Conservation (phyloP, 2,329 filamentous ascomycete species). For the Sarocladiaceae sp. region DNA sequence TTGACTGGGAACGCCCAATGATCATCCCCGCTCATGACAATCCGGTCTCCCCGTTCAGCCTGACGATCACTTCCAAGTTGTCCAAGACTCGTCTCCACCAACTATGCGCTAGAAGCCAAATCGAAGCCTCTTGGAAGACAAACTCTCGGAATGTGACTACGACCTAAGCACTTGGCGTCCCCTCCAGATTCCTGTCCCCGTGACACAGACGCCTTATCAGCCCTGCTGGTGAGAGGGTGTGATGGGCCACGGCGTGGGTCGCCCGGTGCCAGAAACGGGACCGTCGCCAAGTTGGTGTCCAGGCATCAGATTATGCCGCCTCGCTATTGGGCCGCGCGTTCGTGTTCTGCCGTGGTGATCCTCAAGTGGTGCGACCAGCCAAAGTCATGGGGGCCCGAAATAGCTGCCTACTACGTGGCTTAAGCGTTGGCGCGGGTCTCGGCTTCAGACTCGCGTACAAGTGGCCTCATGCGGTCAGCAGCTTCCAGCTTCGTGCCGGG, state of each 20-base stretch:
- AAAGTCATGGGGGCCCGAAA: neutral
- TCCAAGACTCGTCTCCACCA: neutral
- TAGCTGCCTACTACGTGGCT: constrained; percentile 6
- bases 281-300: neutral
- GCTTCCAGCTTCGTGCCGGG: constrained; percentile 4
- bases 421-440: constrained; percentile 6
- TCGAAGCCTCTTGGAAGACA: neutral
- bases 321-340: constrained; percentile 3
- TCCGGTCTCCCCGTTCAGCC: constrained; percentile 3
- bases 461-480: constrained; percentile 2
- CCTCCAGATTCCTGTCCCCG: neutral
- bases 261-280: constrained; percentile 2
- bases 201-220: constrained; percentile 9
- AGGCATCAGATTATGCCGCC: constrained; percentile 3
- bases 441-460: neutral
- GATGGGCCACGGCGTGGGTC: neutral
- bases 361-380: neutral
- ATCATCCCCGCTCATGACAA: neutral
- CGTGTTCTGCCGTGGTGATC: constrained; percentile 4
- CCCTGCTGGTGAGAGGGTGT: constrained; percentile 1
- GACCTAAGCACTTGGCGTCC: constrained; percentile 4
- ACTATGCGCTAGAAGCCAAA: constrained; percentile 2
- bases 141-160: neutral
- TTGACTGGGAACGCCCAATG: neutral
- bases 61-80: constrained; percentile 4